Conservation (phyloP, 495 filamentous ascomycete species). For the Podospora conica region DNA sequence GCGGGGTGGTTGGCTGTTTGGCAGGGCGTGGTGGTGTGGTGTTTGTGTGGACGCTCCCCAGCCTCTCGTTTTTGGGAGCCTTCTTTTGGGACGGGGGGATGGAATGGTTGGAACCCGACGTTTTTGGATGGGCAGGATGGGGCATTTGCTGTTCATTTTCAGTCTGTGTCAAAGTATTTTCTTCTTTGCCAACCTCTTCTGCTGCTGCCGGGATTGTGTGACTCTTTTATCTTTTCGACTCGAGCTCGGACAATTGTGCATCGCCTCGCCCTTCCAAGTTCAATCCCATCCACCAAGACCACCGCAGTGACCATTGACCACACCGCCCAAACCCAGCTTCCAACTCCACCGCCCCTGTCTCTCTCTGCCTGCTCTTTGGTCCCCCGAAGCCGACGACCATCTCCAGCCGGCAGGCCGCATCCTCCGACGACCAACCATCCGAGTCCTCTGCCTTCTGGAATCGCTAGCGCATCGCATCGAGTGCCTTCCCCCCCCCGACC, state of each 20-base stretch:
- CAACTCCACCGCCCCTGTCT: no score
- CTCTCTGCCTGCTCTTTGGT: no score
- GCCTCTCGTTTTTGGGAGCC: constrained; percentile 36
- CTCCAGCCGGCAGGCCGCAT: no score
- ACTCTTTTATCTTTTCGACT: constrained; percentile 12
- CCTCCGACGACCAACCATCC: neutral
- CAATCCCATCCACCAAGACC: neutral
- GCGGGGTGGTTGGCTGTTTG: constrained; percentile 20
- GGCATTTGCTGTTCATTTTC: neutral
- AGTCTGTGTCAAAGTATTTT: neutral
- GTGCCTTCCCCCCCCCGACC: no score
- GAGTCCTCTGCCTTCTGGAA: neutral
- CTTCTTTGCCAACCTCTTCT: neutral
- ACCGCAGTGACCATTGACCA: neutral
- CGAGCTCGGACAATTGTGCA: constrained; percentile 1
- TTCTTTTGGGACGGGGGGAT: no score
- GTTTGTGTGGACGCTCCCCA: constrained; percentile 29
- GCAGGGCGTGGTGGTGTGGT: neutral
- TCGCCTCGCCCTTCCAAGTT: no score
- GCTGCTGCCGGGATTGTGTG: neutral
- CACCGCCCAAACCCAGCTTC: neutral
- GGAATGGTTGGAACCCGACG: neutral
- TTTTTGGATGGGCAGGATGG: neutral
- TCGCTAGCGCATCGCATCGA: no score
- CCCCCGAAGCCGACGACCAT: no score